Evolutionary conservation across 805 yeast species (phyloP).

Genomic region (Saccharomycopsis amapae): DNA sequence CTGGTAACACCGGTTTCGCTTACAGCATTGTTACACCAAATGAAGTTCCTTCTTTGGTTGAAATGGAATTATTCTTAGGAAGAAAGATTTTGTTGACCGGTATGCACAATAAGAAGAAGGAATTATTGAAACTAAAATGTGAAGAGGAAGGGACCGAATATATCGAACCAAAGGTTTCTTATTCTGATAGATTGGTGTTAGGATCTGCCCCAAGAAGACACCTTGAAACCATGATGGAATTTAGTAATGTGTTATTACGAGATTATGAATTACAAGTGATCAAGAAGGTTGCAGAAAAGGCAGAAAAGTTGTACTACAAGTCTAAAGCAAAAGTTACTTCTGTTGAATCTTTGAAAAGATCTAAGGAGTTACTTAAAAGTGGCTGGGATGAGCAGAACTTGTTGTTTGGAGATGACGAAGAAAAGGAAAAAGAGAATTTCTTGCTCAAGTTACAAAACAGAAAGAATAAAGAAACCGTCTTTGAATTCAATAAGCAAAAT

Average conservation of each 20-base stretch:
- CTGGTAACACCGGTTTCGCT: conserved; percentile 98
- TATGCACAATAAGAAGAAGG: conserved; percentile 58
- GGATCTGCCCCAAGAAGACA: conserved; percentile 75
- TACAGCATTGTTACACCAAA: conserved; percentile 78
- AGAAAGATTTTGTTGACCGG: conserved; percentile 65
- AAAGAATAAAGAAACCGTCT: conserved; percentile 79
- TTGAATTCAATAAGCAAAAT: conserved; percentile 72
- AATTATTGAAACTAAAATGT: conserved; percentile 41
- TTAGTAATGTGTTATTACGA: conserved; percentile 51
- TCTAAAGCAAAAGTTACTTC: conserved; percentile 79
- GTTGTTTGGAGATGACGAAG: conserved; percentile 60
- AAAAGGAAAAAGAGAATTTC: conserved; percentile 64
- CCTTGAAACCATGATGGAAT: conserved; percentile 67
- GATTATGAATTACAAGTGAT: conserved; percentile 63
- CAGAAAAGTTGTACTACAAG: conserved; percentile 79
- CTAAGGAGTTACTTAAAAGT: conserved; percentile 61
- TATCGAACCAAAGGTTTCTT: conserved; percentile 55
- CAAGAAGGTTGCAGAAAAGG: conserved; percentile 70
- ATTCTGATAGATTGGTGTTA: conserved; percentile 67
- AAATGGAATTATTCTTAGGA: conserved; percentile 84
- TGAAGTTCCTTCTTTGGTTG: conserved; percentile 86
- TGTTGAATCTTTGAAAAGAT: conserved; percentile 72
- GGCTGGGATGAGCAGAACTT: conserved; percentile 91
- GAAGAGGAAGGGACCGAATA: conserved; percentile 34
- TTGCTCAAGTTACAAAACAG: conserved; percentile 67